Evolutionary conservation across 257 asterid species (phyloP), one percentile per base, ranked within the genome.

Genomic region (Asclepias syriaca): DNA sequence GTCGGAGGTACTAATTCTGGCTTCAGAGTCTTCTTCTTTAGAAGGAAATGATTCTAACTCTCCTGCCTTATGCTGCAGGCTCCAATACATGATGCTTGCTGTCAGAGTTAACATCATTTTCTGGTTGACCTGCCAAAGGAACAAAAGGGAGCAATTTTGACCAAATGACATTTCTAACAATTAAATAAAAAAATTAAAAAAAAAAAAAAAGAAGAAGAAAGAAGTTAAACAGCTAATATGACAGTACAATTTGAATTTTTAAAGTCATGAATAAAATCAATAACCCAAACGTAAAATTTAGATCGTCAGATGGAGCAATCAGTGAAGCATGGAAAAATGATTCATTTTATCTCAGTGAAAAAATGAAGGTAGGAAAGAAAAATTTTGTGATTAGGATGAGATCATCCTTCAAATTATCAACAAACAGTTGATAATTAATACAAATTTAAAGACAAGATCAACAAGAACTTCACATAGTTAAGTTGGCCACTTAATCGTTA

Each of bases 31-130:
- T 12, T 22, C 79, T 12, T 22, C 72, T 9, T 65, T 71, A 24
- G 54, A 34, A 2, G 74, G 6, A n/a, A 19, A 11, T 3, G 65
- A 68, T 72, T 74, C 88, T 2, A 84, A 55, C 3, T 74, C 85
- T 1, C 34, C 75, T 15, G 53, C 65, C 74, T 83, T 85, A 68
- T 85, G 71, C 66, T 89, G 89, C 71, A 91, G 72, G 85, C 96
- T 89, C 97, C 97, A 87, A 77, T 86, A 91, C 97, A 91, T 91
- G 76, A 91, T 87, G 84, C 95, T 86, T 54, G 97, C 96, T 51
- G 96, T 87, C 72, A 91, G 75, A 56, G 92, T 87, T 27, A 89
- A 79, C 75, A 89, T 86, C 97, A 91, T 91, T 76, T 91, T 91
- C 89, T 85, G 95, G 84, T 89, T 91, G 78, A 91, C 96, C 95